These are phyloP conservation scores for Phytophthora niederhauseri DNA, from an alignment of 352 stramenopile species.

Conservation along the genomic window DNA sequence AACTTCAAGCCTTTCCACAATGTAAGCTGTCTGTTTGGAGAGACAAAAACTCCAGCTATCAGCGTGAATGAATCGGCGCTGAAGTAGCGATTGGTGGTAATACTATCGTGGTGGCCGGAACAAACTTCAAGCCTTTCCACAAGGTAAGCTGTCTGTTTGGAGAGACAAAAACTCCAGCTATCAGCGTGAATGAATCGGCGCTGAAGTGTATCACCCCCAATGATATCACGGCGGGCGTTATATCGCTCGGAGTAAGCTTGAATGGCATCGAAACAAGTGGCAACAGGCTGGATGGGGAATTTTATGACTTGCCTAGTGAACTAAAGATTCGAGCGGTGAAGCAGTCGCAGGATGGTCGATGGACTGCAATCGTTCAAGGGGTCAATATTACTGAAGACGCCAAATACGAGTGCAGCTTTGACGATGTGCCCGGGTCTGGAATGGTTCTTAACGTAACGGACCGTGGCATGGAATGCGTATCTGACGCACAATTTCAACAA, in stretches of 20 bases:
- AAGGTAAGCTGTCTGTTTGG: conserved; percentile 46
- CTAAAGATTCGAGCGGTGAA: conserved; percentile 19
- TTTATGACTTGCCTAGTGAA: conserved; percentile 18
- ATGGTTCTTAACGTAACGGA: conserved; percentile 20
- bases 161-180: conserved; percentile 25
- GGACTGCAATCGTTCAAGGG: conserved; percentile 20
- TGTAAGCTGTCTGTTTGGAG: conserved; percentile 45
- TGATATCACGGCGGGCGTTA: neutral
- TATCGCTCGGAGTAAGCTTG: conserved; percentile 39
- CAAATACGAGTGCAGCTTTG: conserved; percentile 39
- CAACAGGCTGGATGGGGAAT: conserved; percentile 31
- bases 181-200: conserved; percentile 40
- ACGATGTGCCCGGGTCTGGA: conserved; percentile 20
- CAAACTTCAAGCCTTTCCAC: conserved; percentile 41
- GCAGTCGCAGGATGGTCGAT: conserved; percentile 12
- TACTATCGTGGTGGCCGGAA: conserved; percentile 43
- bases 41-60: conserved; percentile 25
- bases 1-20: conserved; percentile 41
- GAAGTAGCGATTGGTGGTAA: conserved; percentile 10
- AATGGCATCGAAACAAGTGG: conserved; percentile 48
- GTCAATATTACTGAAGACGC: conserved; percentile 13
- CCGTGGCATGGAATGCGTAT: conserved; percentile 25
- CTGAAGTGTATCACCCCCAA: conserved; percentile 44
- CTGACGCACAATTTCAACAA: neutral
- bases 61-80: conserved; percentile 42